These are phyloP conservation scores for Paecilomyces variotii DNA, from an alignment of 2,329 filamentous ascomycete genomes.

Conservation along the genomic window DNA sequence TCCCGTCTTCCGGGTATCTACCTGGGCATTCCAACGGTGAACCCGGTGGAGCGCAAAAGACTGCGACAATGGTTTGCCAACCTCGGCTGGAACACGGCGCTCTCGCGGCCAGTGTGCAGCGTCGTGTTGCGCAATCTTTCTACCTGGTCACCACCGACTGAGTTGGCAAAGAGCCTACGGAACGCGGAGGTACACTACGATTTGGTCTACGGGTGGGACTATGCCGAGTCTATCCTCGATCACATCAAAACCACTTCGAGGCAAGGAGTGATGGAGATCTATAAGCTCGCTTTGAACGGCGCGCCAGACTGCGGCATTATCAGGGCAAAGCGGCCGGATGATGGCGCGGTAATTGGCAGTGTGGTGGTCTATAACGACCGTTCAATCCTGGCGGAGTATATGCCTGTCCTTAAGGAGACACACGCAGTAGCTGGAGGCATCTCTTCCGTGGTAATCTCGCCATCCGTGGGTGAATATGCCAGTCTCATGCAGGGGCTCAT, in stretches of 20 bases:
- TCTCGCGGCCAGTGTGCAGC: conserved; percentile 58
- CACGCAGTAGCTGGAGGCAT: conserved; percentile 61
- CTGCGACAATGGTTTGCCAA: conserved; percentile 78
- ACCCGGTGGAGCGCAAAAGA: conserved; percentile 52
- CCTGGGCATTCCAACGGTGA: conserved; percentile 68
- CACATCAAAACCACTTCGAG: conserved; percentile 66
- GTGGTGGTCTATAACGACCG: conserved; percentile 69
- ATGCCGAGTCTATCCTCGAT: conserved; percentile 63
- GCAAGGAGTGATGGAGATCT: conserved; percentile 73
- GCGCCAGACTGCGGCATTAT: conserved; percentile 71
- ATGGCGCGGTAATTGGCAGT: conserved; percentile 64
- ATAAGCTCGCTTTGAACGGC: conserved; percentile 65
- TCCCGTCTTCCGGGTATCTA: conserved; percentile 77
- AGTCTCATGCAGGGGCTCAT: conserved; percentile 70
- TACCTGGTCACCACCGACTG: conserved; percentile 67
- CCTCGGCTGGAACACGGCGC: conserved; percentile 73
- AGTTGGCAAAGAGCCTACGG: conserved; percentile 65
- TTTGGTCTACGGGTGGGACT: conserved; percentile 71
- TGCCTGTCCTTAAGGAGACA: conserved; percentile 58
- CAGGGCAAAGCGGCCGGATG: conserved; percentile 63
- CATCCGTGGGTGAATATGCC: conserved; percentile 59
- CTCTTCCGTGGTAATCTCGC: conserved; percentile 67
- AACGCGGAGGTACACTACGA: conserved; percentile 71
- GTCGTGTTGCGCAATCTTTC: conserved; percentile 66
- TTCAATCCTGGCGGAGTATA: conserved; percentile 59